Evolutionary conservation across 768 basidiomycete species (phyloP), one percentile per base, ranked within the genome.

Genomic region (Dentipellis sp.): DNA sequence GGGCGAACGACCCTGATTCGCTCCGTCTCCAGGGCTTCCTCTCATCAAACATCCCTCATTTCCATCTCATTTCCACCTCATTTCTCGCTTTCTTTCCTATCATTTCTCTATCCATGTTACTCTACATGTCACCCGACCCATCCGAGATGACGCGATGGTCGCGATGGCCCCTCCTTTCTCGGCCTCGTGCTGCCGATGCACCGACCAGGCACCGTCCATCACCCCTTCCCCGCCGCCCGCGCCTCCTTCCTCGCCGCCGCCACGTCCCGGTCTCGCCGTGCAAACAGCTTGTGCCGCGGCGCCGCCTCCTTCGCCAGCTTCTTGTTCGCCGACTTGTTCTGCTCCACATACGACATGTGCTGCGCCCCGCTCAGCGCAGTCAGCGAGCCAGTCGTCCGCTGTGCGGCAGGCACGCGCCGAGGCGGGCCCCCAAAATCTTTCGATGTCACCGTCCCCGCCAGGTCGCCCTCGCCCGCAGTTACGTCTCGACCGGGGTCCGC

Each of bases 321-420:
- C 75, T 87, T 89, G 77, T 94, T 94, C 52, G 84, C 88, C 19
- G 86, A 88, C 69, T 91, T 91, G 74, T 94, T 93, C 69, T 91
- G 87, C 71, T 94, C 92, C 49, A 91, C 78, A 64, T 94, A 94
- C 49, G 88, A 90, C 91, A 94, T 93, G 64, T 91, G 90, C 63
- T 91, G 88, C 4, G 82, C 91, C 35, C 93, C 93, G 67, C 88
- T 91, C 61, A 95, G 76, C 37, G 91, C 88, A 2, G 83, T 81
- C 42, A 94, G 75, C 40, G 86, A 88, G 0, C 91, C 92, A 2
- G 86, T 84, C 49, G 88, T 91, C 59, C 91, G 79, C 62, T 90
- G 87, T 8, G 83, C 83, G 10, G 72, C 65, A 2, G 86, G 84
- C 71, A 84, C 81, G n/a, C 42, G 42, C 66, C 77, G 83, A 6